phyloP scores from a whole-genome alignment of 2,329 filamentous ascomycete genomes.

The Cytospora mali region DNA sequence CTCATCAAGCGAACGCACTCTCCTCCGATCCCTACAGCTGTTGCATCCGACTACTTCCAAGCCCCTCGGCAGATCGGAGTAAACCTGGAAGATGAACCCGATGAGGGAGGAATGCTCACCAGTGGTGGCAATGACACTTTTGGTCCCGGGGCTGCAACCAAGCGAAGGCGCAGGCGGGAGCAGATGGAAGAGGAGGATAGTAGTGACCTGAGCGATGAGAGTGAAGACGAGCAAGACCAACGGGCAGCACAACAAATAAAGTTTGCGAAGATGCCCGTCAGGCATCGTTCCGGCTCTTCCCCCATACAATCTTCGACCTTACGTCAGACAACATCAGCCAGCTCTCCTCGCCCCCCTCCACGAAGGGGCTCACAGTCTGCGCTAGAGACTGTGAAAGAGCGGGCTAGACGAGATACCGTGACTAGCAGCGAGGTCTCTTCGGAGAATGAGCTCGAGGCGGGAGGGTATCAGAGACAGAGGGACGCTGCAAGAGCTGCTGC shows the following conservation, averaged over 20 bases:
- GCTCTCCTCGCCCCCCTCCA: conserved; percentile 50
- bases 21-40: conserved; percentile 80
- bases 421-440: conserved; percentile 84
- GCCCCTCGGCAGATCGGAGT: conserved; percentile 64
- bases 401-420: conserved; percentile 72
- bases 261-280: conserved; percentile 93
- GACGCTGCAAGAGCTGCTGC: conserved; percentile 63
- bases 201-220: conserved; percentile 82
- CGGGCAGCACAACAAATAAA: conserved; percentile 86
- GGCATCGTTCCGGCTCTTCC: conserved; percentile 84
- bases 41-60: conserved; percentile 83
- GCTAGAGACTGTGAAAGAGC: conserved; percentile 69
- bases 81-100: conserved; percentile 70
- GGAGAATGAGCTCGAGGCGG: conserved; percentile 75
- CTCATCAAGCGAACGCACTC: conserved; percentile 84
- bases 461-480: conserved; percentile 64
- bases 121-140: conserved; percentile 69
- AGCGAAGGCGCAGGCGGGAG: conserved; percentile 67
- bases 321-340: conserved; percentile 53
- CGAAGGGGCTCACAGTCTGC: conserved; percentile 73
- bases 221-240: conserved; percentile 74
- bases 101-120: conserved; percentile 73
- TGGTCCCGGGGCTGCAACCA: conserved; percentile 67
- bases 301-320: conserved; percentile 72
- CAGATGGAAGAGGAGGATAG: conserved; percentile 85